These are phyloP conservation scores for Lachancea sp. DNA, from an alignment of 805 yeast species.

Conservation along the genomic window DNA sequence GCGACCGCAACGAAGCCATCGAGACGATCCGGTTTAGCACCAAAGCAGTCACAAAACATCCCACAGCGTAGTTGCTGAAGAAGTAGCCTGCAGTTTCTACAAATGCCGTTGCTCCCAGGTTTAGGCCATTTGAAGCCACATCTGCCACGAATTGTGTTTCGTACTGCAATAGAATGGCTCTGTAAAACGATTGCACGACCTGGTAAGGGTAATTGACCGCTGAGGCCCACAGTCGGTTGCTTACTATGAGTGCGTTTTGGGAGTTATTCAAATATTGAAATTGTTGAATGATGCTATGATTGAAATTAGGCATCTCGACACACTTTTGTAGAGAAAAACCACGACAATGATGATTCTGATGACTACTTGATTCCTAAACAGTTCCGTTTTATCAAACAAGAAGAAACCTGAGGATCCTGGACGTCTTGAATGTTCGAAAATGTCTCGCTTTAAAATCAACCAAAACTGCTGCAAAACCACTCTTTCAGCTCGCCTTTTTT, in stretches of 20 bases:
- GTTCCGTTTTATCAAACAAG: no score
- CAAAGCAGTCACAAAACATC: constrained; percentile 53
- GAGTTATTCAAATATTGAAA: constrained; percentile 25
- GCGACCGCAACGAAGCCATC: constrained; percentile 48
- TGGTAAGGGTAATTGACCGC: constrained; percentile 19
- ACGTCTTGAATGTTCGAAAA: no score
- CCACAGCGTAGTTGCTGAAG: constrained; percentile 43
- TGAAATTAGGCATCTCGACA: not conserved
- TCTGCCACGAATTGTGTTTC: not conserved
- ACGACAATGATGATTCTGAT: no score
- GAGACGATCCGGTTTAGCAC: constrained; percentile 51
- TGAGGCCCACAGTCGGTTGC: constrained; percentile 9
- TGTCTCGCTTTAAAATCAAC: no score
- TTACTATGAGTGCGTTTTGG: constrained; percentile 12
- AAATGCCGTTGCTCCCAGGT: constrained; percentile 3
- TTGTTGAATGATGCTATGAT: not conserved
- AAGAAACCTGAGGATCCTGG: no score
- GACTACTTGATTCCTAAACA: no score
- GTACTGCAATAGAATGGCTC: constrained; percentile 22
- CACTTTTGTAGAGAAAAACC: no score
- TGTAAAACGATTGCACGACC: constrained; percentile 15
- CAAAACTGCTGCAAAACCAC: no score
- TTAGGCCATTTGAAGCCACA: not conserved
- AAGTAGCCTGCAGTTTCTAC: constrained; percentile 35
- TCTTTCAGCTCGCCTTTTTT: no score